Evolutionary conservation across 108 stramenopile species (phyloP).

Genomic region (Phaeodactylum tricornutum): DNA sequence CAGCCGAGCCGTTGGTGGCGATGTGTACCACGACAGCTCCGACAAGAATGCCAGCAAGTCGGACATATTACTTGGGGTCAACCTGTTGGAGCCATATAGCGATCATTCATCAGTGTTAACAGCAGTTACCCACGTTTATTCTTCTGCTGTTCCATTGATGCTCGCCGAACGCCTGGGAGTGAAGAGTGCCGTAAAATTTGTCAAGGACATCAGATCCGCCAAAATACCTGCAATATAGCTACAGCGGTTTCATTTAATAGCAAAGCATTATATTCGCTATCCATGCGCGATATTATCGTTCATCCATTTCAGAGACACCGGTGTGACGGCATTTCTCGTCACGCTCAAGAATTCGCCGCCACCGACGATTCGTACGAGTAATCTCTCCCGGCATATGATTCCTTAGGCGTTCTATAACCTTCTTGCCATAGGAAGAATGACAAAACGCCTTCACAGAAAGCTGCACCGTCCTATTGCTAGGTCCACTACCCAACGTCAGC

Average conservation of each 20-base stretch:
- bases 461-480: neutral
- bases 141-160: constrained; percentile 55
- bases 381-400: constrained; percentile 53
- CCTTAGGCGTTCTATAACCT: constrained; percentile 41
- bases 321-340: constrained; percentile 9
- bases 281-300: too few relatives aligned
- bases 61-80: constrained; percentile 82
- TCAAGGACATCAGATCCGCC: constrained; percentile 58
- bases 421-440: constrained; percentile 41
- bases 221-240: neutral
- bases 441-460: constrained; percentile 11
- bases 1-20: constrained; percentile 52
- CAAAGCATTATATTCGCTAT: too few relatives aligned
- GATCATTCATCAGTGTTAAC: constrained; percentile 57
- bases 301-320: too few relatives aligned
- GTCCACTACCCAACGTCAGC: neutral
- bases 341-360: constrained; percentile 52
- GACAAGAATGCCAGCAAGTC: constrained; percentile 22
- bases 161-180: constrained; percentile 65
- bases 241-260: neutral
- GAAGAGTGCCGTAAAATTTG: constrained; percentile 69
- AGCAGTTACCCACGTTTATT: constrained; percentile 73
- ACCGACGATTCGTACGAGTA: constrained; percentile 58
- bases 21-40: neutral
- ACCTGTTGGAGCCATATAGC: constrained; percentile 43